Conservation (phyloP, 2,329 filamentous ascomycete genomes). For the Cercospora beticola region DNA sequence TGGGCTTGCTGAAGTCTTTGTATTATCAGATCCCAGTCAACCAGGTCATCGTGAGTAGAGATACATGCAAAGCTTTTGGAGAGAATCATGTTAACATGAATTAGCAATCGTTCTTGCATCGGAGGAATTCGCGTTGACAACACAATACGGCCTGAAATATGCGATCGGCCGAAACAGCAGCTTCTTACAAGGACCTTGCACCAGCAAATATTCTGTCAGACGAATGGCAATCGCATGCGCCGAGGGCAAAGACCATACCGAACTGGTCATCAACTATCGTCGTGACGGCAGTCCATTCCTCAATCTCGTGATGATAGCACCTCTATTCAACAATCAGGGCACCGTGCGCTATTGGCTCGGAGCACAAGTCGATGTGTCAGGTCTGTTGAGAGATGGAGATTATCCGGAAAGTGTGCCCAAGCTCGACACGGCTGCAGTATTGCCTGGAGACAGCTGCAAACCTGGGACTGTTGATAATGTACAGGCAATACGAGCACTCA, state of each 20-base stretch:
- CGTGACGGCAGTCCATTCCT: conserved; percentile 75
- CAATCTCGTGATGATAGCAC: conserved; percentile 74
- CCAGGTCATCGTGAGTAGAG: conserved; percentile 57
- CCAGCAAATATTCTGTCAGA: conserved; percentile 60
- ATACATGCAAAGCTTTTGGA: too few species aligned
- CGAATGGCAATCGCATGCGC: conserved; percentile 62
- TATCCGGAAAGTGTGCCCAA: conserved; percentile 61
- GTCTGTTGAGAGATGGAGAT: conserved; percentile 63
- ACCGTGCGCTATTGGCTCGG: conserved; percentile 68
- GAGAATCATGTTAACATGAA: neutral
- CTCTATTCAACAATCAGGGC: conserved; percentile 66
- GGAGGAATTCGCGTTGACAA: conserved; percentile 71
- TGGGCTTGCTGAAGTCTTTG: conserved; percentile 73
- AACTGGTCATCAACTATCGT: conserved; percentile 71
- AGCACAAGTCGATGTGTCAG: conserved; percentile 69
- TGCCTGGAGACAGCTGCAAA: conserved; percentile 32
- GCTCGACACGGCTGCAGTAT: conserved; percentile 30
- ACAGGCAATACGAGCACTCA: conserved; percentile 58
- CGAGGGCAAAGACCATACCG: conserved; percentile 65
- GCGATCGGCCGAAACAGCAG: conserved; percentile 74
- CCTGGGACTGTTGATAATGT: conserved; percentile 12
- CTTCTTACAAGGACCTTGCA: conserved; percentile 73
- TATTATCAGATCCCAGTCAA: conserved; percentile 69
- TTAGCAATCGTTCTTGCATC: conserved; percentile 70
- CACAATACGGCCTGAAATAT: conserved; percentile 71